Base-by-base conservation (phyloP, 305 asterid genomes). In the Fraxinus xanthoxyloides region DNA sequence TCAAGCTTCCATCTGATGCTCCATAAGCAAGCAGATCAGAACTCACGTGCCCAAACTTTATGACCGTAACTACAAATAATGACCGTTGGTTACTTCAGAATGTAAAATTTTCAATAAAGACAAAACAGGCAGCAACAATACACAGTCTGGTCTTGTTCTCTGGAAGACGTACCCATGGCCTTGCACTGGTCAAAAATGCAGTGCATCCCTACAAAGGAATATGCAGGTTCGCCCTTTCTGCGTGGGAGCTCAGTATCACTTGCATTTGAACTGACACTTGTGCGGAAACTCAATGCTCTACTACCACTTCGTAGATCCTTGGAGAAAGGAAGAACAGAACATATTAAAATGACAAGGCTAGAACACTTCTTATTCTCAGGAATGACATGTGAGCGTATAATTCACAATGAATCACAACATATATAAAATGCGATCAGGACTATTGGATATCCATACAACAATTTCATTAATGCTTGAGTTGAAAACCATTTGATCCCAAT, bases 151-250 rank as follows among this genome's bases (percentile, higher is more conserved):
- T 81, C 84, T 82, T 74, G 80, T 48, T 21, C 48, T 75, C 81
- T 75, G 74, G 84, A 76, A 79, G 48, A 78, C 75, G 85, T 93
- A 95, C 97, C 98, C 99, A 94, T 91, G 89, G 99, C 95, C 90
- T 91, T 93, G 98, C 98, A 91, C 77, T 92, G 95, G 87, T 96
- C 97, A 85, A 96, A 96, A 65, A 96, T 93, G 91, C 97, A 93
- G 90, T 96, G 99, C 99, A 94, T 96, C 86, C 99, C 99, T 1
- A 96, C 94, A 90, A 94, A 96, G 21, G 99, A 96, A 90, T 93
- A 96, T 78, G 97, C 98, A 83, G 94, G 95, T 93, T 96, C 99
- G 67, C 80, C 80, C 92, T 88, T 93, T 85, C 85, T 93, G 77
- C 85, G 97, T 30, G 93, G 93, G 82, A 85, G 86, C 73, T 91